phyloP scores from a whole-genome alignment of 2,329 filamentous ascomycete species.

The Emericellopsis cladophorae region DNA sequence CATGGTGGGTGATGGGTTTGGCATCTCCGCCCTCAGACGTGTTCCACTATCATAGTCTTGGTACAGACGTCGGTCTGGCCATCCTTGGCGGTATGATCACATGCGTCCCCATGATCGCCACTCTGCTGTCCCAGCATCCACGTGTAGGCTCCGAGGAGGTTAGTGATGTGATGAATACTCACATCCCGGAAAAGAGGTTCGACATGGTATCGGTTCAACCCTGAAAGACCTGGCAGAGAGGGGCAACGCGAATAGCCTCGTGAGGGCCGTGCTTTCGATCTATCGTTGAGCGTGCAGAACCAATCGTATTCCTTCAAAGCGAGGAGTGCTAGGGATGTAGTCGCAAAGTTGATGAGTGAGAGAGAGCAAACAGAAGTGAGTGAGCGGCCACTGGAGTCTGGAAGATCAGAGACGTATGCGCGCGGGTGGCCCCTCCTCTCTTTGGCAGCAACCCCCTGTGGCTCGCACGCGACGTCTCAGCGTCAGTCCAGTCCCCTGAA shows the following conservation, averaged over 20 bases:
- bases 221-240: too few species aligned
- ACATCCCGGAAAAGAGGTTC: slow-evolving; percentile 51
- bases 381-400: background rate
- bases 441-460: too few species aligned
- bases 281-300: background rate
- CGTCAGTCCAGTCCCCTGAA: background rate
- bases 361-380: background rate
- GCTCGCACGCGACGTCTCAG: background rate
- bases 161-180: slow-evolving; percentile 21
- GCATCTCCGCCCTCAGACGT: too few species aligned
- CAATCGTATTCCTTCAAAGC: background rate
- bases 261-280: slow-evolving; percentile 5
- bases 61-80: too few species aligned
- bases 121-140: too few species aligned
- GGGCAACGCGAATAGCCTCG: background rate
- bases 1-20: too few species aligned
- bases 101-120: too few species aligned
- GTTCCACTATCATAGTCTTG: too few species aligned
- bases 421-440: background rate
- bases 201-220: slow-evolving; percentile 30
- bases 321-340: background rate
- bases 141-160: background rate
- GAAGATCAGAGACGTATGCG: background rate
- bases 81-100: too few species aligned
- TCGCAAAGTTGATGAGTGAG: background rate